These are phyloP conservation scores for Pythium apleroticum DNA, from an alignment of 352 stramenopile genomes.

Conservation along the genomic window DNA sequence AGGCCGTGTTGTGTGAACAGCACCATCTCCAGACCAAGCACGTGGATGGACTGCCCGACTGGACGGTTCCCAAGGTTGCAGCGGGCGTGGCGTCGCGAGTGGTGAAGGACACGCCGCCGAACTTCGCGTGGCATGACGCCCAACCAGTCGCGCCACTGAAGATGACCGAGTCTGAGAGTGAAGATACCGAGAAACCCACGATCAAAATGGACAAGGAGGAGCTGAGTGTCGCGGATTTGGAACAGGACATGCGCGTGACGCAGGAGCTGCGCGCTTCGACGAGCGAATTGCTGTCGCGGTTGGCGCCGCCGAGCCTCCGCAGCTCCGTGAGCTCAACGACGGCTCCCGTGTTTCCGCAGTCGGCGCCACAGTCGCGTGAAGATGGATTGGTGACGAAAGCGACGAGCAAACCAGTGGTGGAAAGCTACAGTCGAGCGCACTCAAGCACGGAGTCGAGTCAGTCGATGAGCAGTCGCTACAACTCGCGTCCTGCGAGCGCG, in stretches of 20 bases:
- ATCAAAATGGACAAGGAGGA: background rate
- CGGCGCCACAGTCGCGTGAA: background rate
- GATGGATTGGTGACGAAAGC: background rate
- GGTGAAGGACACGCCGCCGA: constrained; percentile 29
- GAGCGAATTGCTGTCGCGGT: constrained; percentile 15
- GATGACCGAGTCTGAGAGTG: constrained; percentile 22
- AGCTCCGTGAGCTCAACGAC: background rate
- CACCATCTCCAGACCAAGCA: constrained; percentile 46
- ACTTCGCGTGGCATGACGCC: constrained; percentile 49
- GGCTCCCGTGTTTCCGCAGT: background rate
- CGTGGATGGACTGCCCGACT: constrained; percentile 50
- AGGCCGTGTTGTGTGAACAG: constrained; percentile 58
- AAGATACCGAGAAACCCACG: background rate
- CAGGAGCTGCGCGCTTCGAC: constrained; percentile 17
- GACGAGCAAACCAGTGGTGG: background rate
- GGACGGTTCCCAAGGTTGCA: constrained; percentile 31
- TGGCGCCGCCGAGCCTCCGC: constrained; percentile 6
- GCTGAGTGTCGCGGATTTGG: background rate
- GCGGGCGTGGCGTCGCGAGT: constrained; percentile 39
- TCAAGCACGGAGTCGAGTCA: background rate
- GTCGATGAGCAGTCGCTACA: background rate
- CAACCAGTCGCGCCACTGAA: background rate
- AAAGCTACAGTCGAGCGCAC: background rate
- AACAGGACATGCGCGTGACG: background rate
- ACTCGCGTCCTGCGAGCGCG: background rate